phyloP scores from a whole-genome alignment of 176 grass and related monocot species.

The Poa annua region DNA sequence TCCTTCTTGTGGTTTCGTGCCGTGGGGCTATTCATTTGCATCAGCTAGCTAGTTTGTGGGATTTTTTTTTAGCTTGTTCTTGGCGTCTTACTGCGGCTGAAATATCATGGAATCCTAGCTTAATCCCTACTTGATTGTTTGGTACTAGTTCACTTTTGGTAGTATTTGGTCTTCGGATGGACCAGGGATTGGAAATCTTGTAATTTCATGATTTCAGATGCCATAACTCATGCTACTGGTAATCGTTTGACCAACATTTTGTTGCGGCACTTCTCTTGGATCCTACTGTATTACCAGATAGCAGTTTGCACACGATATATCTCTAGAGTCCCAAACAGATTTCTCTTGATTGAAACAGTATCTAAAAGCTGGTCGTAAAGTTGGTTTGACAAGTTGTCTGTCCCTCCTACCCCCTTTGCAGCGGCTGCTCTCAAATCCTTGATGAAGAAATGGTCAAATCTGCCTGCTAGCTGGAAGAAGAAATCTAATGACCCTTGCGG shows the following conservation, averaged over 20 bases:
- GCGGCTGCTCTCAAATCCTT: conserved; percentile 58
- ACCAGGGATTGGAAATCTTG: background rate
- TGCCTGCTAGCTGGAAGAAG: conserved; percentile 60
- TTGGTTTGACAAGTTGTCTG: background rate
- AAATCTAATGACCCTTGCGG: conserved; percentile 65
- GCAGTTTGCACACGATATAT: background rate
- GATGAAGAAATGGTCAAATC: conserved; percentile 63
- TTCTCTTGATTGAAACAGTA: background rate
- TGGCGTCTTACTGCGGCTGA: background rate
- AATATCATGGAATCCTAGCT: background rate
- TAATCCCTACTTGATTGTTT: background rate
- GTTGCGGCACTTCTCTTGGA: background rate
- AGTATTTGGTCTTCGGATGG: background rate
- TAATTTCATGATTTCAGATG: background rate
- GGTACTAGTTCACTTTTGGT: background rate
- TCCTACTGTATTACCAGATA: too few relatives aligned
- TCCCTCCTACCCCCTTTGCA: conserved; percentile 29
- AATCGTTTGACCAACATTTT: background rate
- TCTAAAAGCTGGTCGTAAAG: background rate
- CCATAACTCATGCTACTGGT: background rate
- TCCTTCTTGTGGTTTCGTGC: background rate
- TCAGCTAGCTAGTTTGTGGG: background rate
- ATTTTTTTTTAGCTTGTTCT: background rate
- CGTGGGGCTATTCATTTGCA: background rate
- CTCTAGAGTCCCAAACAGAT: background rate